Base-by-base conservation (phyloP, 352 stramenopile genomes). In the Halophytophthora batemanensis region DNA sequence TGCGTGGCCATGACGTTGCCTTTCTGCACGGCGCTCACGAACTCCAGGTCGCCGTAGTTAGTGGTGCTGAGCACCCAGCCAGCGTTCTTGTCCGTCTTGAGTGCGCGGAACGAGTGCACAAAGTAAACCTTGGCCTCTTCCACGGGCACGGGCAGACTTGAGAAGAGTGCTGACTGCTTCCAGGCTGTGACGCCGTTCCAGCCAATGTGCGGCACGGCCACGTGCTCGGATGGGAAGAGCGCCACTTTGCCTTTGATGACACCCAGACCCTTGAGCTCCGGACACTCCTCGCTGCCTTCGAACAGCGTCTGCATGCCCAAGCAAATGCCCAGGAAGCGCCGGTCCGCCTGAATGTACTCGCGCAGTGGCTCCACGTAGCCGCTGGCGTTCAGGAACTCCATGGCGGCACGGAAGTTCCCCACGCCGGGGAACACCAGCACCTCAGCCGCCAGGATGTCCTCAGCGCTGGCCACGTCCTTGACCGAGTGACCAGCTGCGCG, bases 221-320 rank as follows among this genome's bases (percentile, higher is more conserved):
- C 62, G 23, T 91, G 59, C 10, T 77, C 71, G 8, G 73, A 79
- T 22, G 82, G 77, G 61, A 99, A 98, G 39, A 84, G 81, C 19
- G 85, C 64, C n/a, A 98, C 87, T 42, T 74, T 82, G 39, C 95
- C 95, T 25, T 89, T 88, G 60, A 99, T 95, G 10, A 98, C 70
- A 21, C 95, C 95, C 13, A 99, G 73, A 11, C 96, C 96, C 50
- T 73, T 68, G 23, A 84, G 79, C 18, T 83, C 82, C 0, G 82
- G 79, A 28, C 78, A 87, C 64, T 99, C 97, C 8, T 98, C 94
- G 51, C 87, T 98, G 17, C 80, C 86, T 64, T 99, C 96, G 57
- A 99, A 99, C 10, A 99, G 73, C 17, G 94, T 98, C 67, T 99
- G 97, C 96, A 99, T 98, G 19, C 97, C 97, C 1, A 99, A 64